phyloP scores from a whole-genome alignment of 169 alveolate species.

The Blepharisma undulans region DNA sequence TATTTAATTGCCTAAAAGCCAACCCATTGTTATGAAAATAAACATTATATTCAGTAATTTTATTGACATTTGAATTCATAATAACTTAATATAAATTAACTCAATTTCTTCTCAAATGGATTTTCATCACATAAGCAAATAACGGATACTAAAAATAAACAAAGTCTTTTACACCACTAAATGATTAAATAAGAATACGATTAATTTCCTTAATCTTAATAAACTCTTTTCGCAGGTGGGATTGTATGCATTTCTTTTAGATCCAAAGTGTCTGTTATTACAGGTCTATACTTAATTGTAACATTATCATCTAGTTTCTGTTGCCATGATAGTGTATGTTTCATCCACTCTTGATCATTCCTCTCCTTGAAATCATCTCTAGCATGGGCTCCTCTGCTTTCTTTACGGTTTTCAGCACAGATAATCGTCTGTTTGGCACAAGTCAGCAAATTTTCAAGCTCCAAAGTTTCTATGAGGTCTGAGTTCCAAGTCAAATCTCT shows the following conservation, averaged over 20 bases:
- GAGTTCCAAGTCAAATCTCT: constrained; percentile 93
- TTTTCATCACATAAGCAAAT: neutral
- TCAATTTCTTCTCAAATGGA: neutral
- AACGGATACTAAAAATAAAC: neutral
- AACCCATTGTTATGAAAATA: too few species aligned
- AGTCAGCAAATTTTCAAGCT: constrained; percentile 92
- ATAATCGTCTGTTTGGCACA: constrained; percentile 91
- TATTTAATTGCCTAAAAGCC: too few species aligned
- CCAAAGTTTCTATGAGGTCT: constrained; percentile 95
- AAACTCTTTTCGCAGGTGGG: constrained; percentile 77
- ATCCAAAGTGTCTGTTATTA: constrained; percentile 88
- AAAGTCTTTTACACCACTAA: neutral
- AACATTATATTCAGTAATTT: too few species aligned
- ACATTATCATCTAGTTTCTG: constrained; percentile 63
- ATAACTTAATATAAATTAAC: neutral
- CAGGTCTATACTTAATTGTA: constrained; percentile 82
- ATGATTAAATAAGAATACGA: neutral
- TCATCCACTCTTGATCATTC: constrained; percentile 95
- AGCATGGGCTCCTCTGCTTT: constrained; percentile 98
- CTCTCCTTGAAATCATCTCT: constrained; percentile 96
- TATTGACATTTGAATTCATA: too few species aligned
- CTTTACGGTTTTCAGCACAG: constrained; percentile 94
- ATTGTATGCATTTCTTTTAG: constrained; percentile 65
- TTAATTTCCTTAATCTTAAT: constrained; percentile 36
- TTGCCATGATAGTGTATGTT: constrained; percentile 92